Evolutionary conservation across 805 yeast genomes (phyloP), one percentile per base, ranked within the genome.

Genomic region (Kazachstania martiniae): DNA sequence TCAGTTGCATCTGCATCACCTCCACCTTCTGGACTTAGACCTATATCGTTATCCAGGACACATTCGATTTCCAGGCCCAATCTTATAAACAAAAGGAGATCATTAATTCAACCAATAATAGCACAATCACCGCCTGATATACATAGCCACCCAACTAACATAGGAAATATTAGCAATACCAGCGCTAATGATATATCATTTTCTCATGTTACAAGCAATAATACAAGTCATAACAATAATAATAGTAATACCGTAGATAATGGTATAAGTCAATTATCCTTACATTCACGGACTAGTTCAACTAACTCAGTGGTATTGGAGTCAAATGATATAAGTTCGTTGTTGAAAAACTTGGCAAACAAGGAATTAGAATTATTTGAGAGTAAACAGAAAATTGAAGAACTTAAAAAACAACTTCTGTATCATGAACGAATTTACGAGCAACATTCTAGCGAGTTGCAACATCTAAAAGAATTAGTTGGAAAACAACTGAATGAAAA

Each of bases 311-410:
- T 30, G 1, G 18, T 23, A 5, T 22, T 40, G 22, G 43, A 38
- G 18, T 18, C 41, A 13, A 49, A 40, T 12, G 73, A 65, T 25
- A 59, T 77, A 5, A 73, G 72, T 36, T 71, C 67, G 4, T 69
- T 75, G 30, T 54, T 79, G 30, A 64, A 83, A 39, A 57, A 66
- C 7, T 56, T 80, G 28, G 89, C 89, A 0, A 59, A 72, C 25
- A 79, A 77, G 46, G 91, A 80, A 48, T 70, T 76, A 70, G 70
- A 68, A 17, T 60, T 79, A 18, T 66, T 79, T 31, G 86, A 79
- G 42, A 53, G 77, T 27, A 77, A 74, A 40, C 76, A 72, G 41
- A 59, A 62, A 29, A 65, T 77, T 17, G 66, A 65, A 27, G 65
- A 60, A 15, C 37, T 78, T 44, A 65, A 72, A 31, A 50, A 60